These are phyloP conservation scores for Hyaloperonospora brassicae DNA, from an alignment of 352 stramenopile genomes.

Conservation along the genomic window DNA sequence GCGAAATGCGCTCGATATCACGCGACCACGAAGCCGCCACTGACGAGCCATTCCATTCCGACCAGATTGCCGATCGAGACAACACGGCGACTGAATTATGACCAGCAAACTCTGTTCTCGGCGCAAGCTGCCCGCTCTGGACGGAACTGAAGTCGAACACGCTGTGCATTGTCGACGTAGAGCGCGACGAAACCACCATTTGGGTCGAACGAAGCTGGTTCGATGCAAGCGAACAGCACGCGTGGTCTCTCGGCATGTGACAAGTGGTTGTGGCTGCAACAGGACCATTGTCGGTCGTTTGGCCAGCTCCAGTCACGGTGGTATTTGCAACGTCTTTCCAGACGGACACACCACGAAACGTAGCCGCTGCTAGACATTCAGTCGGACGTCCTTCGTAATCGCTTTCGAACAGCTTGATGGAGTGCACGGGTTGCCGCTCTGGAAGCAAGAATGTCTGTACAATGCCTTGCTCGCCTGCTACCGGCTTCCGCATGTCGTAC, in stretches of 20 bases:
- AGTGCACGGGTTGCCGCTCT: constrained; percentile 48
- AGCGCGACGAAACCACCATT: constrained; percentile 39
- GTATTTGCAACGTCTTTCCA: constrained; percentile 26
- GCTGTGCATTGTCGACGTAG: constrained; percentile 31
- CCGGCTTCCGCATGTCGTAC: constrained; percentile 43
- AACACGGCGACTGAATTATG: constrained; percentile 37
- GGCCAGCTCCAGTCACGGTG: background rate
- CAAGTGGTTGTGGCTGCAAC: constrained; percentile 12
- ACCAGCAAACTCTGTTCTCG: constrained; percentile 24
- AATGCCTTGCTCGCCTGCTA: constrained; percentile 18
- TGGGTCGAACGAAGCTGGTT: constrained; percentile 24
- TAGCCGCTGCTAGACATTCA: constrained; percentile 36
- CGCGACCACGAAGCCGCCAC: constrained; percentile 28
- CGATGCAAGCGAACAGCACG: constrained; percentile 31
- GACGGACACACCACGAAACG: constrained; percentile 35
- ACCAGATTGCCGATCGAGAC: constrained; percentile 43
- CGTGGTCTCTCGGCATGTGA: constrained; percentile 16
- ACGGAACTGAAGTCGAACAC: constrained; percentile 31
- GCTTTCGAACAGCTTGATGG: constrained; percentile 30
- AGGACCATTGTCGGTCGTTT: constrained; percentile 4
- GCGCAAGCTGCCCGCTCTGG: constrained; percentile 5
- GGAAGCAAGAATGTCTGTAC: constrained; percentile 31
- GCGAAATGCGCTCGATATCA: constrained; percentile 18
- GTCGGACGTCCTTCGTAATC: constrained; percentile 13
- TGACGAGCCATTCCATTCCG: constrained; percentile 20